Conservation (phyloP, 192 early-diverging fungal genomes). For the Coemansia reversa region DNA sequence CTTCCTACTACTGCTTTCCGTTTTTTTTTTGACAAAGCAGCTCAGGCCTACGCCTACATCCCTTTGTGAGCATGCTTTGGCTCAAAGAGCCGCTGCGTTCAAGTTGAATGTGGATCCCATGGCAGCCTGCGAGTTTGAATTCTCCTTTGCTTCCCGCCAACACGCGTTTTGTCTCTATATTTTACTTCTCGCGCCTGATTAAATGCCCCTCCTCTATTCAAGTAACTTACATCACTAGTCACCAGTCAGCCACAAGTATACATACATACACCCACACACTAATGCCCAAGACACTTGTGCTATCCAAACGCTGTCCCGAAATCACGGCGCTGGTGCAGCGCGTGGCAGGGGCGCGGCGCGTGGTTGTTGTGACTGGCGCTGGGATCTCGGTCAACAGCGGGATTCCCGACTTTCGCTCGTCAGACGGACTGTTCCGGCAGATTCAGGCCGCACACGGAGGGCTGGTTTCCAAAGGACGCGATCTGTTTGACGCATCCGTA, state of each 20-base stretch:
- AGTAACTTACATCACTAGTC: background rate
- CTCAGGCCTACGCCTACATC: background rate
- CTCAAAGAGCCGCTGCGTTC: background rate
- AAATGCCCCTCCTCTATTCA: background rate
- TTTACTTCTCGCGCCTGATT: background rate
- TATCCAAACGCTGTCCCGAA: constrained; percentile 13
- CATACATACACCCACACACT: background rate
- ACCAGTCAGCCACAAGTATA: background rate
- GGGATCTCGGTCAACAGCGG: constrained; percentile 92
- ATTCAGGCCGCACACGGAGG: constrained; percentile 67
- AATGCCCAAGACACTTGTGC: constrained; percentile 40
- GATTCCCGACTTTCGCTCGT: constrained; percentile 96
- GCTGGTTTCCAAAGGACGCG: constrained; percentile 75
- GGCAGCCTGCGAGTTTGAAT: background rate
- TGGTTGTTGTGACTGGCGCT: constrained; percentile 75
- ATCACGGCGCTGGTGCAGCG: constrained; percentile 27
- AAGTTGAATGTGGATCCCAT: background rate
- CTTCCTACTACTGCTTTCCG: background rate
- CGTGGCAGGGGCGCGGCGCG: constrained; percentile 34
- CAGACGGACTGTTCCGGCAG: constrained; percentile 86
- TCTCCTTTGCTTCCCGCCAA: background rate
- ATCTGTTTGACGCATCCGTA: constrained; percentile 85
- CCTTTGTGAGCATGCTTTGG: background rate
- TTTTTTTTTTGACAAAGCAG: background rate
- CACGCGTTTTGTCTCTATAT: background rate